phyloP scores from a whole-genome alignment of 2,329 filamentous ascomycete genomes.

The Aspergillus sp. region DNA sequence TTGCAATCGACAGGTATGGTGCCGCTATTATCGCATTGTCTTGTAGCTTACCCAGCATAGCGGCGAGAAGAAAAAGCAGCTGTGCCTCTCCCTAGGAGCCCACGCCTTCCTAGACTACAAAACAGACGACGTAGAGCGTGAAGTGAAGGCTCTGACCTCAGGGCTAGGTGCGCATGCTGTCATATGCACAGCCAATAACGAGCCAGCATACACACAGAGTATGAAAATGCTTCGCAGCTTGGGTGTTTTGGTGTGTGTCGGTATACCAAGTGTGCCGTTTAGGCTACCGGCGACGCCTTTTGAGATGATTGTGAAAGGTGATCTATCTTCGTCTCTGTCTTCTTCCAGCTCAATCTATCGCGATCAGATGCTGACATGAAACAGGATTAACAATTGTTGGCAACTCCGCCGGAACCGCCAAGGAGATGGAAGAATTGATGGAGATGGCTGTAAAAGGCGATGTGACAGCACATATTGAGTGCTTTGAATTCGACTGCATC shows the following conservation, averaged over 20 bases:
- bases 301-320: conserved; percentile 50
- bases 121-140: conserved; percentile 40
- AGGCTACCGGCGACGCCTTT: conserved; percentile 50
- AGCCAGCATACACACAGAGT: conserved; percentile 48
- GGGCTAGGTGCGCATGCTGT: conserved; percentile 50
- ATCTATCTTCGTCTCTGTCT: neutral
- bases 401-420: conserved; percentile 48
- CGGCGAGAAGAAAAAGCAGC: conserved; percentile 36
- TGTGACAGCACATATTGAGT: conserved; percentile 40
- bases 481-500: conserved; percentile 38
- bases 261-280: conserved; percentile 47
- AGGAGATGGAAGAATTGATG: conserved; percentile 50
- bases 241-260: conserved; percentile 52
- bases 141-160: conserved; percentile 43
- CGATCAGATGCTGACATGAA: conserved; percentile 7
- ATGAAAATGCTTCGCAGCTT: conserved; percentile 46
- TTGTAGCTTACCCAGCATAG: conserved; percentile 15
- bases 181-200: conserved; percentile 50
- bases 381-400: conserved; percentile 48
- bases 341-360: neutral
- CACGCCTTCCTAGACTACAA: conserved; percentile 38
- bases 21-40: neutral
- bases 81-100: conserved; percentile 38
- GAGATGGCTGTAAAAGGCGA: conserved; percentile 47
- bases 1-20: conserved; percentile 40